These are phyloP conservation scores for Moesziomyces sp. DNA, from an alignment of 1,284 basidiomycete genomes.

Conservation along the genomic window DNA sequence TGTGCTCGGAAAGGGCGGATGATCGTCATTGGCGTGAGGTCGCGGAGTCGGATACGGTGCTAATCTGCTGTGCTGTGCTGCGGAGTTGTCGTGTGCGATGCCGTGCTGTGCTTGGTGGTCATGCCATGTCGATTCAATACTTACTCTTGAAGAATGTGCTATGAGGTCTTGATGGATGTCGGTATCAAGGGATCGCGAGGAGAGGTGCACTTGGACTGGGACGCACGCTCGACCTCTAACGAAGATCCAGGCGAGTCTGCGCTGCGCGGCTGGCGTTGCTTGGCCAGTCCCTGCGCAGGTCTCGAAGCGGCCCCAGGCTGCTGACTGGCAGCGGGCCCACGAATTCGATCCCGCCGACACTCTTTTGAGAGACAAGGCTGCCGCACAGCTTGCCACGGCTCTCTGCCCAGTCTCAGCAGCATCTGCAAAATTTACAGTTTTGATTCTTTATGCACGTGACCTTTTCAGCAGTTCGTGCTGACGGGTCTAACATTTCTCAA, in stretches of 20 bases:
- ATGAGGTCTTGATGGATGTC: slow-evolving; percentile 52
- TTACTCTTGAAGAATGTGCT: slow-evolving; percentile 53
- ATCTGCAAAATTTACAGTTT: slow-evolving; percentile 8
- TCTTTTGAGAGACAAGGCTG: too few species aligned
- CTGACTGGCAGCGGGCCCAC: too few species aligned
- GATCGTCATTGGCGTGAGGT: neutral
- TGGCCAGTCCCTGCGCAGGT: neutral
- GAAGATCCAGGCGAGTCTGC: neutral
- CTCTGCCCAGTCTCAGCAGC: neutral
- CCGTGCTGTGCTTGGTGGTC: slow-evolving; percentile 27
- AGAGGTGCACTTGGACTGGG: slow-evolving; percentile 24
- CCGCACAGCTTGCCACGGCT: too few species aligned
- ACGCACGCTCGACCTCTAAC: neutral
- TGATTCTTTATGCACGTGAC: slow-evolving; percentile 3
- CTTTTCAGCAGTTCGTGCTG: too few species aligned
- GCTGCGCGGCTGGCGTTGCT: neutral
- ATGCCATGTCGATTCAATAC: slow-evolving; percentile 15
- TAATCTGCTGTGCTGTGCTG: neutral
- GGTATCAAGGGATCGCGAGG: slow-evolving; percentile 49
- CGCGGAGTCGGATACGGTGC: neutral
- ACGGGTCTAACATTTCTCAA: neutral
- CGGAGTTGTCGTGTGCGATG: slow-evolving; percentile 6
- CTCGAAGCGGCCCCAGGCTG: neutral
- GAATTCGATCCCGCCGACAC: too few species aligned
- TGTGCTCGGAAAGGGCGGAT: too few species aligned